These are phyloP conservation scores for Calonectria hawksworthii DNA, from an alignment of 2,329 filamentous ascomycete genomes.

Conservation along the genomic window DNA sequence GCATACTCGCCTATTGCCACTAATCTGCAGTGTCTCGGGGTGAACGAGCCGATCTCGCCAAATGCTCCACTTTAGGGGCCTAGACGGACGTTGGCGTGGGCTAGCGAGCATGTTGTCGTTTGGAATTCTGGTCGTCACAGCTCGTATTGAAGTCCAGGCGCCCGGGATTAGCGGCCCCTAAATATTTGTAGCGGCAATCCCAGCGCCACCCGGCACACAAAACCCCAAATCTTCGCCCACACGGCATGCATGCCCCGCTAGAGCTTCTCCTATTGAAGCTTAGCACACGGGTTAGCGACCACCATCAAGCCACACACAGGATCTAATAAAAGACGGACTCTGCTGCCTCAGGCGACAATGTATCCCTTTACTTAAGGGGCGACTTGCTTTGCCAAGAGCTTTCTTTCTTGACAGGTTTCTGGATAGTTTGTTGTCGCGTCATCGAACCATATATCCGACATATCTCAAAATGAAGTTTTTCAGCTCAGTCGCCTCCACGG, in stretches of 20 bases:
- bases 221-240: not conserved
- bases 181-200: not conserved
- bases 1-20: too few relatives aligned
- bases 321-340: not conserved
- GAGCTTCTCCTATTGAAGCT: not conserved
- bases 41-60: too few relatives aligned
- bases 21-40: too few relatives aligned
- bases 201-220: not conserved
- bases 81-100: too few relatives aligned
- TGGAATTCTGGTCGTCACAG: not conserved
- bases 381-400: not conserved
- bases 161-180: not conserved
- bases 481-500: slow-evolving; percentile 22
- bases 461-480: slow-evolving; percentile 37
- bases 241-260: not conserved
- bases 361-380: not conserved
- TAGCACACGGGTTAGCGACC: not conserved
- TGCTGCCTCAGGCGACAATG: not conserved
- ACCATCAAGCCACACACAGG: not conserved
- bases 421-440: not conserved
- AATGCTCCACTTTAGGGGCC: too few relatives aligned
- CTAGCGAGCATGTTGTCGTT: not conserved
- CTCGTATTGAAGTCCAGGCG: not conserved
- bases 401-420: not conserved
- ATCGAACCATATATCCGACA: not conserved